These are phyloP conservation scores for Hawksworthiomyces lignivorus DNA, from an alignment of 2,329 filamentous ascomycete species.

Conservation along the genomic window DNA sequence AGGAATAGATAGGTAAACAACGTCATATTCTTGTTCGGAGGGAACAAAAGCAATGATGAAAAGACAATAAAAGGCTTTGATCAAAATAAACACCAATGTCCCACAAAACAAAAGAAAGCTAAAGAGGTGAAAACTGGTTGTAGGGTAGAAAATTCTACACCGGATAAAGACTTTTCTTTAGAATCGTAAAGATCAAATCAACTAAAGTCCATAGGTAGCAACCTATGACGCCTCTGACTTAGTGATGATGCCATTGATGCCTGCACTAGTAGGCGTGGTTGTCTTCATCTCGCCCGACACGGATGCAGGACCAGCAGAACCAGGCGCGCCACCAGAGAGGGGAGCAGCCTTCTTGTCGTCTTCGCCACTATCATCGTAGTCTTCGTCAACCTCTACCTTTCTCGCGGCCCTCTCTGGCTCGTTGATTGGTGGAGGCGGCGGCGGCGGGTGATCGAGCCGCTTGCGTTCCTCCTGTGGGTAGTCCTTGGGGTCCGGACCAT, in stretches of 20 bases:
- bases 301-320: slow-evolving; percentile 27
- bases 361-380: slow-evolving; percentile 91
- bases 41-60: no score
- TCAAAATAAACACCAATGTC: no score
- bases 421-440: slow-evolving; percentile 44
- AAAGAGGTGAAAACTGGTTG: no score
- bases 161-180: no score
- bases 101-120: no score
- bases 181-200: background rate
- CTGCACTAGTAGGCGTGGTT: slow-evolving; percentile 38
- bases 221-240: slow-evolving; percentile 36
- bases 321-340: slow-evolving; percentile 7
- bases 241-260: slow-evolving; percentile 42
- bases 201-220: background rate
- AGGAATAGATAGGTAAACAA: no score
- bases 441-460: slow-evolving; percentile 37
- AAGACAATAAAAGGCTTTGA: no score
- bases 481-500: slow-evolving; percentile 42
- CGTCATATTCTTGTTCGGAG: no score
- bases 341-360: slow-evolving; percentile 61
- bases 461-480: slow-evolving; percentile 49
- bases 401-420: slow-evolving; percentile 79
- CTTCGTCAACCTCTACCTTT: slow-evolving; percentile 95
- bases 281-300: slow-evolving; percentile 46
- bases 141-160: no score